phyloP scores from a whole-genome alignment of 2,329 filamentous ascomycete species.

The Fusarium metavorans region DNA sequence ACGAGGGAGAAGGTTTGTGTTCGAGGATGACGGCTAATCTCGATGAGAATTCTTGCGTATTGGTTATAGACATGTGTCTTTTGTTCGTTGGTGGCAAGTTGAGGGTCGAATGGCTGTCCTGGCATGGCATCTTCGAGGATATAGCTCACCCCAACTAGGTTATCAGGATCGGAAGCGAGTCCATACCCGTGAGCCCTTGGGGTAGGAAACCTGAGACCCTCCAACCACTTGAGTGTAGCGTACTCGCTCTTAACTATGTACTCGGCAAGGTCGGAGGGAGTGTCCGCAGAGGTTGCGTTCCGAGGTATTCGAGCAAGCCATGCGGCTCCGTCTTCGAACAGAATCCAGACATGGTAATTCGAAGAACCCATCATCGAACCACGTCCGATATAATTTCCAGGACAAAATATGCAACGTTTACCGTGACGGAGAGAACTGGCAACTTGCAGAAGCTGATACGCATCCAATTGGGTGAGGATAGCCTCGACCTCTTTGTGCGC shows the following conservation, averaged over 20 bases:
- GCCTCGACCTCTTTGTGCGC: constrained; percentile 4
- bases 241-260: constrained; percentile 48
- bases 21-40: background rate
- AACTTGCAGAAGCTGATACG: constrained; percentile 13
- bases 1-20: constrained; percentile 5
- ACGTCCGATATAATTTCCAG: constrained; percentile 20
- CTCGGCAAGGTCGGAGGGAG: constrained; percentile 37
- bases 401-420: constrained; percentile 27
- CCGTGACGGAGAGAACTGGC: constrained; percentile 26
- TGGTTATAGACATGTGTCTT: constrained; percentile 10
- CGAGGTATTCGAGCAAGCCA: constrained; percentile 45
- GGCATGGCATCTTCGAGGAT: constrained; percentile 43
- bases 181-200: constrained; percentile 42
- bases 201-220: constrained; percentile 41
- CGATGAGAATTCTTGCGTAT: constrained; percentile 11
- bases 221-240: constrained; percentile 48
- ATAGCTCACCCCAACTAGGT: constrained; percentile 43
- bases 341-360: constrained; percentile 43
- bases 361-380: constrained; percentile 40
- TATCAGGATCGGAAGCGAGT: constrained; percentile 31
- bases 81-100: constrained; percentile 9
- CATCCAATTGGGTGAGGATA: constrained; percentile 5
- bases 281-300: constrained; percentile 32
- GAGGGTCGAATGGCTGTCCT: constrained; percentile 31
- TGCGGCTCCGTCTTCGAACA: constrained; percentile 37